Base-by-base conservation (phyloP, 2,329 filamentous ascomycete genomes). In the Triangularia setosa region DNA sequence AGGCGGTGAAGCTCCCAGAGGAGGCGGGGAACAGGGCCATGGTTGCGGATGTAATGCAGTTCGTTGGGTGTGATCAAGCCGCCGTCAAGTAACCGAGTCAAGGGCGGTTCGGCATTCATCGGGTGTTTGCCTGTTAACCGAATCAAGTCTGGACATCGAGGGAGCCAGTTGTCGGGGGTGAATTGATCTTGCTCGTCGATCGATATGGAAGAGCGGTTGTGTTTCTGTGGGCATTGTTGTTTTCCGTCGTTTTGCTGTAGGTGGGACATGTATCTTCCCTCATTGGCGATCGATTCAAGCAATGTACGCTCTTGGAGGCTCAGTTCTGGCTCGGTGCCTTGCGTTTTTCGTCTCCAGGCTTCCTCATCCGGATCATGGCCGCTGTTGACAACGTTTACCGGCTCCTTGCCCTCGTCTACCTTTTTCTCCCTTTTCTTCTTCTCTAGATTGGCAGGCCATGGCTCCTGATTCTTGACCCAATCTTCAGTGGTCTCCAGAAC, bases 161-260 rank as follows among this genome's bases (percentile, higher is more conserved):
- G 81, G 1, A 85, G 74, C 83, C 82, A 84, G 64, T 83, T 84
- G 69, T 85, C 81, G 0, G 81, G 81, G 1, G 78, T 79, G 66
- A 81, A 81, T 52, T 83, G 80, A 65, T 85, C 83, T 2, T 75
- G 73, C 67, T 83, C 81, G 58, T 83, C 79, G 61, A 84, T 79
- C 6, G 72, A 71, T 9, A 78, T 73, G 58, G 70, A 65, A 1
- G 63, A 65, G 24, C 66, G 62, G 21, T 71, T 69, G 59, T 64
- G 57, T 3, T 64, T 70, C 48, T 67, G 66, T 0, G 72, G 71
- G 11, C 66, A 70, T 8, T 58, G 53, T 2, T 63, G 40, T 64
- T 69, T 71, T 70, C 76, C 73, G 67, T 77, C 35, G 60, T 83
- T 81, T 52, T 76, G 72, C 59, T 77, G 71, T 1, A 83, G 72